Base-by-base conservation (phyloP, 169 alveolate species). In the Plasmodium reichenowi region DNA sequence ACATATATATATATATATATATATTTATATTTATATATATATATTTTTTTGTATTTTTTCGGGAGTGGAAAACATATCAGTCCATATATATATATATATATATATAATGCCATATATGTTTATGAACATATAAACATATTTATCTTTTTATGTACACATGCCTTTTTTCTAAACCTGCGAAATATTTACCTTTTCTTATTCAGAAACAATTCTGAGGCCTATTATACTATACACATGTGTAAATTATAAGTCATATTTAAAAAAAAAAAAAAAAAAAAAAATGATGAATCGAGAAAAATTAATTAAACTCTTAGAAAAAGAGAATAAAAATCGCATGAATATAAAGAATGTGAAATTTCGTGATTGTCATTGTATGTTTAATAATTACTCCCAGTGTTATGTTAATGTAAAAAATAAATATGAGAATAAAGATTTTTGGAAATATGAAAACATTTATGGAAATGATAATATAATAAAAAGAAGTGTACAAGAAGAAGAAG, bases 361-460 rank as follows among this genome's bases (percentile, higher is more conserved):
- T 17, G 70, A 68, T 15, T 83, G 91, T 48, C 17, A 68, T 12
- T 83, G 85, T 54, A 45, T 83, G 17, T 83, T 67, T 63, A 83
- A 83, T 47, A 83, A 58, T 38, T 83, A 83, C 72, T 83, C 91
- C 10, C 68, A 68, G 62, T 83, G 91, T 26, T 83, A 83, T 48
- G 15, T 83, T 17, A 83, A 83, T 50, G 59, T 83, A 38, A 83
- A 68, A 38, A 67, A 83, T n/a, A 83, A 29, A 20, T 68, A 62
- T 48, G 47, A 5, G 47, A 64, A 47, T 38, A 32, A 52, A 24
- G 91, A 83, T 8, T 22, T 62, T 29, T 67, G 64, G 20, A 83
- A 59, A 83, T 68, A 83, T 83, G 91, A 83, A 5, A 83, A 83
- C 43, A 83, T 83, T 68, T 83, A 83, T 20, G 91, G 91, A 26